phyloP scores from a whole-genome alignment of 208 protist genomes.

The Plasmodiophora brassicae region DNA sequence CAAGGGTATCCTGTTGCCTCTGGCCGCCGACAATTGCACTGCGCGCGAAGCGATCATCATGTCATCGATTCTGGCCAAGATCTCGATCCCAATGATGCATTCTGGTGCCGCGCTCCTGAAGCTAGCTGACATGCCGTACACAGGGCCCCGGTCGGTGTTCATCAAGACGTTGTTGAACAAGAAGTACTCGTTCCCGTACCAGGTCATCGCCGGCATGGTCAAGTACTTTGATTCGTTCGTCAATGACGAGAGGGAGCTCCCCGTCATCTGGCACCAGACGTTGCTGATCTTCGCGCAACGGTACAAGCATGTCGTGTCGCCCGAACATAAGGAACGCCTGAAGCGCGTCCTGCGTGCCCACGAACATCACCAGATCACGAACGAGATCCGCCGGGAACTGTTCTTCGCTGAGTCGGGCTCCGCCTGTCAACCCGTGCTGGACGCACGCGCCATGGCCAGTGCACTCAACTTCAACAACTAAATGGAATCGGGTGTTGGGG shows the following conservation, averaged over 20 bases:
- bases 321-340: constrained; percentile 45
- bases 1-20: constrained; percentile 95
- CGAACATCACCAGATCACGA: constrained; percentile 45
- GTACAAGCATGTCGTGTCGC: constrained; percentile 52
- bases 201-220: constrained; percentile 49
- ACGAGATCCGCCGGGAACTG: constrained; percentile 53
- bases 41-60: constrained; percentile 54
- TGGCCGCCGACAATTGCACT: not conserved
- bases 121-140: constrained; percentile 44
- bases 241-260: constrained; percentile 5
- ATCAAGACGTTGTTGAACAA: constrained; percentile 49
- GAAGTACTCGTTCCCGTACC: constrained; percentile 54
- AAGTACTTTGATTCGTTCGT: constrained; percentile 49
- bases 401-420: not conserved
- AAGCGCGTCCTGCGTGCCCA: constrained; percentile 45
- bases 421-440: not conserved
- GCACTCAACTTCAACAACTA: not conserved
- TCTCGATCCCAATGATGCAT: constrained; percentile 54
- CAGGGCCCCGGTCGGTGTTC: constrained; percentile 45
- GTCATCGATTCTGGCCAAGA: constrained; percentile 44
- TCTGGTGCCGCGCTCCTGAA: constrained; percentile 51
- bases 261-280: constrained; percentile 54
- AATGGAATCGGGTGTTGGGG: not conserved
- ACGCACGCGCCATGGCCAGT: not conserved
- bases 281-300: constrained; percentile 49